Conservation (phyloP, 2,329 filamentous ascomycete species). For the Didymosphaeria variabile region DNA sequence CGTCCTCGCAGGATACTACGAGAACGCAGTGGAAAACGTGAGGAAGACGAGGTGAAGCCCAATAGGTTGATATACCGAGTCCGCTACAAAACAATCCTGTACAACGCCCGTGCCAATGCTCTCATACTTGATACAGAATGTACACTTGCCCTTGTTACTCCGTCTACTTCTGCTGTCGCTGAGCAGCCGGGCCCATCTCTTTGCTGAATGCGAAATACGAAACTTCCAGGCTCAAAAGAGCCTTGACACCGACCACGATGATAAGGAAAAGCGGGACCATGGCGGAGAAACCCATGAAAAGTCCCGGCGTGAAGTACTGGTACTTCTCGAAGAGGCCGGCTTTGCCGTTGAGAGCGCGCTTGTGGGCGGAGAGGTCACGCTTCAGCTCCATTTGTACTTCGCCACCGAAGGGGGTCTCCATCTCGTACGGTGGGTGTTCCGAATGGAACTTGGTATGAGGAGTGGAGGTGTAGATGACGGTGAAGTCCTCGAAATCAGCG, state of each 20-base stretch:
- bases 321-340: conserved; percentile 83
- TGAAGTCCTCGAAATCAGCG: conserved; percentile 66
- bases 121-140: conserved; percentile 28
- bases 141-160: conserved; percentile 14
- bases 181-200: conserved; percentile 87
- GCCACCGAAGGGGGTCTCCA: conserved; percentile 69
- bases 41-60: not conserved
- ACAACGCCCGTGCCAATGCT: conserved; percentile 22
- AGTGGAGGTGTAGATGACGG: conserved; percentile 77
- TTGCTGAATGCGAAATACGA: conserved; percentile 96
- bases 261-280: conserved; percentile 77
- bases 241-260: conserved; percentile 78
- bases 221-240: conserved; percentile 82
- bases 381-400: conserved; percentile 77
- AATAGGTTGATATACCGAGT: not conserved
- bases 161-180: conserved; percentile 74
- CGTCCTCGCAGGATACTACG: too few relatives aligned
- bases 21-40: not conserved
- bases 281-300: conserved; percentile 86
- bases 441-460: conserved; percentile 52
- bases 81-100: conserved; percentile 11
- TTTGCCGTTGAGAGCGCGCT: conserved; percentile 33
- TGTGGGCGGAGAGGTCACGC: conserved; percentile 62
- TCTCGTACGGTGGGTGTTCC: conserved; percentile 63
- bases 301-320: conserved; percentile 88